Base-by-base conservation (phyloP, 2,329 filamentous ascomycete species). In the Claviceps arundinis region DNA sequence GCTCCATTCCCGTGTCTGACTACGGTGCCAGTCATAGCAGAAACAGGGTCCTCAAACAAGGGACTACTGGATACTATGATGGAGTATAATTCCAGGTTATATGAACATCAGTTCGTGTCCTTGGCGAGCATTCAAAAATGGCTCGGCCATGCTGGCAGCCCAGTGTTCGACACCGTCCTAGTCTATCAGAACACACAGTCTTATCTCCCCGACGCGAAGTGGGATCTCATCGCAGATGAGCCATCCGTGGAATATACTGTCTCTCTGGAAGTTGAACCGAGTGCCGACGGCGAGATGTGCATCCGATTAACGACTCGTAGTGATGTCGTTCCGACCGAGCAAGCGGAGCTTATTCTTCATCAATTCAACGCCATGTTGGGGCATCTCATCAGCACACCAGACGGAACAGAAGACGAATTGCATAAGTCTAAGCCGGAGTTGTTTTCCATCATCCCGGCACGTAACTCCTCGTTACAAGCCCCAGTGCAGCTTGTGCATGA, bases 111-210 rank as follows among this genome's bases (percentile, higher is more conserved):
- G 56, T 84, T 85, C 58, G 80, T 80, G 0, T 80, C 88, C 0
- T 70, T 95, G 6, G 73, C 76, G 3, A 78, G 80, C 34, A 83
- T 95, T 9, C 87, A 94, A 59, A 80, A 77, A 48, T 84, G 83
- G 75, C 73, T 87, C 17, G 82, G 82, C 0, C 74, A 79, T 53
- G 71, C 82, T 0, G 79, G 84, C 24, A 75, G 78, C 6, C 70
- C 76, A 0, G 72, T 93, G 0, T 95, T 96, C 58, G 89, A 96
- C 61, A 91, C 89, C 0, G 73, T 96, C 1, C 80, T 96, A 54
- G 85, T 88, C 0, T 91, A 89, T 61, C 90, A 95, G 61, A 87
- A 86, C 57, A 72, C 53, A 57, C 68, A 50, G 17, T 57, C 67
- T 17, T 44, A 57, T 38, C 51, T 54, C 38, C 47, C 55, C 16